Conservation (phyloP, 2,329 filamentous ascomycete genomes). For the Blastomyces percursus region DNA sequence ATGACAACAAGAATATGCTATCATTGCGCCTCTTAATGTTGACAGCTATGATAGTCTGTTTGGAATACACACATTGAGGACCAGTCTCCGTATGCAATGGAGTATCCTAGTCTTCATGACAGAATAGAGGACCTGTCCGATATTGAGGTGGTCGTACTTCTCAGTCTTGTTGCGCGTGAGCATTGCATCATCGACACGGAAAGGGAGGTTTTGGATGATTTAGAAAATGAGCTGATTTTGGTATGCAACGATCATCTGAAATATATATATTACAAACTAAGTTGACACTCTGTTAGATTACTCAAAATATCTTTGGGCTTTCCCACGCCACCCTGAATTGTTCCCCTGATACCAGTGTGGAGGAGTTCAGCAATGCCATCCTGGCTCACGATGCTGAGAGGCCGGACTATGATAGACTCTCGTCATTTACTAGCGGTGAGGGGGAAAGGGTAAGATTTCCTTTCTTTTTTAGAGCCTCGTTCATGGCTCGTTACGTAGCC, state of each 20-base stretch:
- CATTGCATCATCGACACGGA: slow-evolving; percentile 81
- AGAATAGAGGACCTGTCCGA: slow-evolving; percentile 72
- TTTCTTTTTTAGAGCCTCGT: background rate
- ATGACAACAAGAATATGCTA: background rate
- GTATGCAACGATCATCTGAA: slow-evolving; percentile 33
- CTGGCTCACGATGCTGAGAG: slow-evolving; percentile 35
- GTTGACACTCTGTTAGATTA: slow-evolving; percentile 42
- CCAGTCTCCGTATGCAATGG: slow-evolving; percentile 39
- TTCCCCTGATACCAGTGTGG: slow-evolving; percentile 59
- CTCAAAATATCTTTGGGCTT: slow-evolving; percentile 60
- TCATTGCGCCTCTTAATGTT: background rate
- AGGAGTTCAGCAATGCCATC: slow-evolving; percentile 67
- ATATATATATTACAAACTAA: slow-evolving; percentile 1
- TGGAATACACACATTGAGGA: background rate
- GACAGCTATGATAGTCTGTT: background rate
- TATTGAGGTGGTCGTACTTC: slow-evolving; percentile 72
- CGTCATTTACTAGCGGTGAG: slow-evolving; percentile 14
- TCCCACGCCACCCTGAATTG: slow-evolving; percentile 61
- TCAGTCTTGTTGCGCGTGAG: slow-evolving; percentile 69
- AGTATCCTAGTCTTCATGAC: slow-evolving; percentile 49
- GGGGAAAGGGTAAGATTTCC: slow-evolving; percentile 16
- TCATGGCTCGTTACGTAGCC: background rate
- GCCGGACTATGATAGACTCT: slow-evolving; percentile 12
- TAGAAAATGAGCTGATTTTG: slow-evolving; percentile 63
- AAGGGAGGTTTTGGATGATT: slow-evolving; percentile 48